Base-by-base conservation (phyloP, 2,329 filamentous ascomycete genomes). In the Ophiostoma novo-ulmi region DNA sequence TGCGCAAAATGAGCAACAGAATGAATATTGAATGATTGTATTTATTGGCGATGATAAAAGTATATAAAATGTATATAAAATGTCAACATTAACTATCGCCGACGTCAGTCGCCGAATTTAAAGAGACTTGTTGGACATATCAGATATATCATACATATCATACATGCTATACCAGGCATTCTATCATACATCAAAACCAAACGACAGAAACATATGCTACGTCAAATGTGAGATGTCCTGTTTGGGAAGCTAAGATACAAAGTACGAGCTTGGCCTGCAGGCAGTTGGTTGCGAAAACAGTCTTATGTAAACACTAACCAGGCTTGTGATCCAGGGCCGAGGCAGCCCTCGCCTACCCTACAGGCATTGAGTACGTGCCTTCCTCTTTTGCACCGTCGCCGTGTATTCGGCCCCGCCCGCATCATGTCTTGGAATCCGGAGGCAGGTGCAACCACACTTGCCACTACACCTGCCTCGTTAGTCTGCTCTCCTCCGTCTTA, bases 201-300 rank as follows among this genome's bases (percentile, higher is more conserved):
- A 22, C 48, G 35, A 38, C n/a, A 64, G 35, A 36, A 38, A 31
- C n/a, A 64, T 38, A 64, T 64, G 35, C 61, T 36, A 64, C 61
- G 61, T 38, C 61, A 64, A 35, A 36, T 38, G 31, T 64, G 61
- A 64, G 61, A 64, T 64, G 61, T 38, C 61, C 61, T n/a, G 35
- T 64, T 64, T 64, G 61, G 61, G 61, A 64, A 64, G 61, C 35
- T 13, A n/a, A 10, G 22, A 8, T 36, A 64, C 58, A 35, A n/a
- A 26, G 52, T 58, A 55, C 31, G 31, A 31, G 31, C 31, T 31
- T 31, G 31, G 31, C 52, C n/a, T 58, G 52, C 31, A 36, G 55
- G 22, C 52, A 58, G 20, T 1, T n/a, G 5, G 52, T 22, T 39
- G n/a, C 35, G n/a, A 14, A 36, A 17, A 6, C 31, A 63, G 26